Evolutionary conservation across 1,139 yeast species (phyloP), one percentile per base, ranked within the genome.

Genomic region (Sugiyamaella xylanicola): DNA sequence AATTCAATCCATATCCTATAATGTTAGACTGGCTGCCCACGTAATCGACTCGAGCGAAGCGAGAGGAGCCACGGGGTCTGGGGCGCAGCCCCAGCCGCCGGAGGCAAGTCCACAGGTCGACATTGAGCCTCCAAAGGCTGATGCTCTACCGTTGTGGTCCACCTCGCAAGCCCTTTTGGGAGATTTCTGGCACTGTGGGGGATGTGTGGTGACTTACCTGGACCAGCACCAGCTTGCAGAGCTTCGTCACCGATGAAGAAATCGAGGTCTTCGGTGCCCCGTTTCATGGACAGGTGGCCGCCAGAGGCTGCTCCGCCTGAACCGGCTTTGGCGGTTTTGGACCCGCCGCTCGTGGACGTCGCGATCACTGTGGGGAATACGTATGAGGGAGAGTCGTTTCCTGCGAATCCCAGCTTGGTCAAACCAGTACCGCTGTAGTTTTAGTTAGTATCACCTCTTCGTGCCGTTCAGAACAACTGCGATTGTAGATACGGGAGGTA

Each of bases 331-430:
- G 70, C 63, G 5, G 69, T 62, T 25, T 52, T 52, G 1, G 73
- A 64, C 4, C 73, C 76, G 3, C 76, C 66, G 21, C 66, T 58
- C 16, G 66, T 80, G 74, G 86, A 77, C 48, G 98, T 92, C 42
- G 99, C 93, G 72, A 93, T 95, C 11, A 97, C 98, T 1, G 99
- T 93, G 50, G 99, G 99, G 69, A 93, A 90, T 48, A 93, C 90
- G 80, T 88, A 95, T 7, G 97, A 91, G 36, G 99, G 99, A 15
- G 97, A 82, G 74, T 93, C 99, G 71, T 93, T 93, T 55, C 99
- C 99, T 65, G 99, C 99, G 75, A 92, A 93, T 25, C 99, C 99
- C 62, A 93, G 81, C 72, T 93, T 93, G 69, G 99, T 93, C 67
- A 92, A 80, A 61, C 99, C 99, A 63, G 99, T 93, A 80, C 99